Base-by-base conservation (phyloP, 1,284 basidiomycete genomes). In the Coniophora puteana region DNA sequence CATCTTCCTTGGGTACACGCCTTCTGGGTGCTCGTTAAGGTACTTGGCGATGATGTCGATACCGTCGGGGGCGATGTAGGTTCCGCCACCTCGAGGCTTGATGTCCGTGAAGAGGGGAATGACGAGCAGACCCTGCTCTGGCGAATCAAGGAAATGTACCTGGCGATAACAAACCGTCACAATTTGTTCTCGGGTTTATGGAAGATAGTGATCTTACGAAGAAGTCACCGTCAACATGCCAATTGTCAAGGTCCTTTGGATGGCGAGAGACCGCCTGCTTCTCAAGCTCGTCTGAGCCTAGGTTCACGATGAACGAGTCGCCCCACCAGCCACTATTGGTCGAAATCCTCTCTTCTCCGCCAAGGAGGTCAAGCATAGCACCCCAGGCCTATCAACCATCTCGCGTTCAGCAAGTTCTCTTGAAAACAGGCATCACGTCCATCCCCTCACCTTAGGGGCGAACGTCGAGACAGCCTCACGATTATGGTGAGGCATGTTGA, bases 21-120 rank as follows among this genome's bases (percentile, higher is more conserved):
- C 76, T 54, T 78, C 75, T 13, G 76, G 75, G 53, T 79, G 76
- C 11, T 52, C 59, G 18, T 70, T 67, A 31, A 80, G 69, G 53
- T 78, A 78, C n/a, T 63, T 65, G 17, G 76, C 76, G 44, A 78
- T 66, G 41, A 65, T 44, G 20, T 65, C 59, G 40, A 81, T 63
- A 4, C 74, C 76, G 40, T 79, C 74, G 7, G 76, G 72, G 21
- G 67, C 69, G 47, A 80, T 76, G 61, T 67, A 74, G 5, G 78
- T 82, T 2, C 68, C 77, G 23, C 78, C 79, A 13, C 74, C 78
- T 18, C 65, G 57, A 6, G 69, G 67, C 33, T 59, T 50, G 53
- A 81, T 78, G 42, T 76, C 69, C 17, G 72, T 70, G 54, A 70
- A 79, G 41, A 80, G 65, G 4, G 78, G 77, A 45, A 80, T 77